Evolutionary conservation across 495 filamentous ascomycete species (phyloP).

Genomic region (Penicillium antarcticum): DNA sequence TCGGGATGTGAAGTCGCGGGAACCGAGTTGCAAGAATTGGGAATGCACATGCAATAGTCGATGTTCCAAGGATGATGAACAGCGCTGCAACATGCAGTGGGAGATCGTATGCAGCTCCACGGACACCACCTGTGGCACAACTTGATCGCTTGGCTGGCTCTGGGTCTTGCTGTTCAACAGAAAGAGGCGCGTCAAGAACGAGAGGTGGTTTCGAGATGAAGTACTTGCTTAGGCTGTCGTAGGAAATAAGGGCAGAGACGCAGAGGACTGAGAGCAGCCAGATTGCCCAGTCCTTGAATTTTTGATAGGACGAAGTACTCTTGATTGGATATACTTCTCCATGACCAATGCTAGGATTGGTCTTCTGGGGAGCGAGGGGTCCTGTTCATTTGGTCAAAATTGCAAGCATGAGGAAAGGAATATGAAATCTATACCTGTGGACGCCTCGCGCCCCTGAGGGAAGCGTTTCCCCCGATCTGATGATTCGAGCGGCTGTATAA

Average conservation of each 20-base stretch:
- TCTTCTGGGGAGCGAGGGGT: conserved; percentile 18
- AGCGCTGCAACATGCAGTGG: conserved; percentile 65
- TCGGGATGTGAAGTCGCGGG: conserved; percentile 30
- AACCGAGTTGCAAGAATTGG: conserved; percentile 39
- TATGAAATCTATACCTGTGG: conserved; percentile 21
- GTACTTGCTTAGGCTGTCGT: conserved; percentile 10
- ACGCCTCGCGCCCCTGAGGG: conserved; percentile 13
- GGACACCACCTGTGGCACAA: conserved; percentile 25
- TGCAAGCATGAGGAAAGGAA: neutral
- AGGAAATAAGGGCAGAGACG: conserved; percentile 23
- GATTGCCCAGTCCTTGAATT: conserved; percentile 18
- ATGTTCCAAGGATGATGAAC: conserved; percentile 62
- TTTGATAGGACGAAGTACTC: conserved; percentile 11
- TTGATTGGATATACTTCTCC: neutral
- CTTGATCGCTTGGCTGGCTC: conserved; percentile 16
- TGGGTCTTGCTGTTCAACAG: neutral
- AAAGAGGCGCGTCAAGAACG: neutral
- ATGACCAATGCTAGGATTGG: conserved; percentile 1
- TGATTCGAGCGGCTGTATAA: neutral
- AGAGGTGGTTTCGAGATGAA: conserved; percentile 1
- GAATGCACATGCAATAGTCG: conserved; percentile 48
- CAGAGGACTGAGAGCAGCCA: conserved; percentile 30
- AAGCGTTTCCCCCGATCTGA: conserved; percentile 7
- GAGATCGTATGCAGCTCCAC: conserved; percentile 47
- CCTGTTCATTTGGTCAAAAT: conserved; percentile 9